Evolutionary conservation across 108 stramenopile genomes (phyloP).

Genomic region (Craspedostauros australis): DNA sequence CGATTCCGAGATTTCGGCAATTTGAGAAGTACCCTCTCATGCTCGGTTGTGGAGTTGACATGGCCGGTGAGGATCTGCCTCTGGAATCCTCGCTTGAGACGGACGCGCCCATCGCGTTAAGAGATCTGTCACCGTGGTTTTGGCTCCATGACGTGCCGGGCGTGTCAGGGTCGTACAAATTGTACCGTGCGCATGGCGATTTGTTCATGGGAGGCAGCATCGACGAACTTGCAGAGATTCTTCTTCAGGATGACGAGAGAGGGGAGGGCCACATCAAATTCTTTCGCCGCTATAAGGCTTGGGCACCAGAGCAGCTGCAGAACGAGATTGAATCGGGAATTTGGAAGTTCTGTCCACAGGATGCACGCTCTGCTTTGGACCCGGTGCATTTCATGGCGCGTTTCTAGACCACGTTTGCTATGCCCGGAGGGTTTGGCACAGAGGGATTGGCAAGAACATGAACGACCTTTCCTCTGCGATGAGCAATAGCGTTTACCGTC

Average conservation of each 20-base stretch:
- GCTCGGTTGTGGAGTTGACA: neutral
- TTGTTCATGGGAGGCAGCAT: neutral
- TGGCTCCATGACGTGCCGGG: neutral
- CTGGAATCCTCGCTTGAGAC: too few relatives aligned
- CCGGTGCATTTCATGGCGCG: too few relatives aligned
- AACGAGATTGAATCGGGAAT: neutral
- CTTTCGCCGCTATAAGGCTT: neutral
- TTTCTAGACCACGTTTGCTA: too few relatives aligned
- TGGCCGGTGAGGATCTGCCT: neutral
- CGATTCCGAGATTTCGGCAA: neutral
- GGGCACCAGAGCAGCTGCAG: too few relatives aligned
- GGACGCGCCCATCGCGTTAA: too few relatives aligned
- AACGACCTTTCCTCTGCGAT: too few relatives aligned
- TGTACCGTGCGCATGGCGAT: neutral
- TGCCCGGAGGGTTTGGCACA: too few relatives aligned
- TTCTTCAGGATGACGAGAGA: neutral
- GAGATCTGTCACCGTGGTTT: neutral
- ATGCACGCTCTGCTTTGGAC: too few relatives aligned
- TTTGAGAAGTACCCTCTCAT: neutral
- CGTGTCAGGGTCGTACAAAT: neutral
- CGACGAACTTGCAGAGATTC: neutral
- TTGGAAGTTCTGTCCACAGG: too few relatives aligned
- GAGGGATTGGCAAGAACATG: too few relatives aligned
- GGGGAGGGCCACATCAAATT: neutral
- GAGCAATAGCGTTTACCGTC: too few relatives aligned